Evolutionary conservation across 2,329 filamentous ascomycete species (phyloP).

Genomic region (Knoxdaviesia capensis): DNA sequence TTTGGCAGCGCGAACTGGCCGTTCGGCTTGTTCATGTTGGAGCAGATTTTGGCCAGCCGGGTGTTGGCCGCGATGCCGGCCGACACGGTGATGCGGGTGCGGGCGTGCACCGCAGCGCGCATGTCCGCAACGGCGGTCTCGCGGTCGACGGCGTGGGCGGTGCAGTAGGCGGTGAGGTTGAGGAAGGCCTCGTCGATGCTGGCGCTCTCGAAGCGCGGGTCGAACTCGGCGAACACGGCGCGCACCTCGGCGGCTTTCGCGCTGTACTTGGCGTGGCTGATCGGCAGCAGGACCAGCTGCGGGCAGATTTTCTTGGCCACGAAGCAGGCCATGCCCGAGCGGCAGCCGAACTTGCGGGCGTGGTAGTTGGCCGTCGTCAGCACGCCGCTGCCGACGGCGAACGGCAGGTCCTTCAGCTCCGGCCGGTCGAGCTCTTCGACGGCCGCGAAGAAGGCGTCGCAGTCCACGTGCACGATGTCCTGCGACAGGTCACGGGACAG

Average conservation of each 20-base stretch:
- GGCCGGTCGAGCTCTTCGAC: constrained; percentile 74
- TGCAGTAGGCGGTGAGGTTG: constrained; percentile 79
- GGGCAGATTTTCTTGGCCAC: constrained; percentile 91
- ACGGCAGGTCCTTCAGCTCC: constrained; percentile 68
- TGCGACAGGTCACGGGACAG: constrained; percentile 62
- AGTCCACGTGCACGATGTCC: constrained; percentile 78
- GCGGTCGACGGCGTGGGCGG: constrained; percentile 43
- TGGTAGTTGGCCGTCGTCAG: constrained; percentile 64
- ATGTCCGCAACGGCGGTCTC: constrained; percentile 60
- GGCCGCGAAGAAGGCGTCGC: constrained; percentile 92
- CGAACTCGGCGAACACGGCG: constrained; percentile 66
- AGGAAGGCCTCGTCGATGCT: constrained; percentile 94
- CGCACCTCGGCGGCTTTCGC: constrained; percentile 80
- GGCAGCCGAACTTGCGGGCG: constrained; percentile 73
- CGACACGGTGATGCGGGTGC: constrained; percentile 70
- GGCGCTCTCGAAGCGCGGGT: constrained; percentile 73
- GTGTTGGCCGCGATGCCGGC: constrained; percentile 89
- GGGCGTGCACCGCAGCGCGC: constrained; percentile 54
- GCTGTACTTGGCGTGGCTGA: constrained; percentile 80
- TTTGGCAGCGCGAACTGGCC: constrained; percentile 65
- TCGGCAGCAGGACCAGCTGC: constrained; percentile 57
- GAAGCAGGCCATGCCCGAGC: constrained; percentile 90
- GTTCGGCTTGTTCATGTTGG: constrained; percentile 91
- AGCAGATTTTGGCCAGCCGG: constrained; percentile 85
- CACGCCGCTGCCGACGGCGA: constrained; percentile 62